Conservation (phyloP, 1,284 basidiomycete species). For the Ustilago bromivora region DNA sequence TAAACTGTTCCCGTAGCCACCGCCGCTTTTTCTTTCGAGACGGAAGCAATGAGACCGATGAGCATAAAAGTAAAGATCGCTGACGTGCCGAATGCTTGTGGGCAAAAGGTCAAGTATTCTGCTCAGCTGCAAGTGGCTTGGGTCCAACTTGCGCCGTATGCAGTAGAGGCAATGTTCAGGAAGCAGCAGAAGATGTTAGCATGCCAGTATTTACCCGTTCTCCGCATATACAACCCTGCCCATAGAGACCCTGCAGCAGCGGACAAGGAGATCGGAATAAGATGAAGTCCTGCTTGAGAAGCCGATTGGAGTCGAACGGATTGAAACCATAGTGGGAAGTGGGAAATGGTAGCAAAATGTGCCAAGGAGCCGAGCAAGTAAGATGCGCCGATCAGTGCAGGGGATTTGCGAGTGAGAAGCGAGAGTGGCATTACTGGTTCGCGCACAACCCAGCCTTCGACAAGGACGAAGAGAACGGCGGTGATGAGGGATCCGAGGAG, state of each 20-base stretch:
- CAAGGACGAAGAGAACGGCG: slow-evolving; percentile 72
- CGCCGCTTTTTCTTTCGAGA: slow-evolving; percentile 73
- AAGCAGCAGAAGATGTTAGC: slow-evolving; percentile 76
- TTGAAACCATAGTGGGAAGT: slow-evolving; percentile 88
- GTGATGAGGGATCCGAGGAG: slow-evolving; percentile 71
- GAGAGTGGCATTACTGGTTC: slow-evolving; percentile 67
- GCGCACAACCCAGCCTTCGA: slow-evolving; percentile 71
- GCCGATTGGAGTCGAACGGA: slow-evolving; percentile 80
- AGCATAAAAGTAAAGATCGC: slow-evolving; percentile 83
- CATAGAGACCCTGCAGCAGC: slow-evolving; percentile 81
- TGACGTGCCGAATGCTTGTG: slow-evolving; percentile 72
- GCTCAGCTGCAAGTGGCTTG: slow-evolving; percentile 78
- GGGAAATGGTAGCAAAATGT: slow-evolving; percentile 71
- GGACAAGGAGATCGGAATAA: slow-evolving; percentile 81
- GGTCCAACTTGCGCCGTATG: slow-evolving; percentile 57
- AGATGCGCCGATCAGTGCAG: slow-evolving; percentile 32
- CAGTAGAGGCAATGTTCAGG: slow-evolving; percentile 35
- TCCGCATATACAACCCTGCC: slow-evolving; percentile 84
- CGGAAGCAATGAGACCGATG: slow-evolving; percentile 72
- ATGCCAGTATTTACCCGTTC: slow-evolving; percentile 81
- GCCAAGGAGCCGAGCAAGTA: slow-evolving; percentile 44
- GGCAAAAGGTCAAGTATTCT: slow-evolving; percentile 75
- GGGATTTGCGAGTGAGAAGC: slow-evolving; percentile 30
- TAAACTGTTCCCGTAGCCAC: slow-evolving; percentile 85
- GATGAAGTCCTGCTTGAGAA: slow-evolving; percentile 78